Percentiles rank a stretch among this genome's conserved stretches.
phyloP scores from a whole-genome alignment of 2,329 filamentous ascomycete species.

The Penicillium nordicum region DNA sequence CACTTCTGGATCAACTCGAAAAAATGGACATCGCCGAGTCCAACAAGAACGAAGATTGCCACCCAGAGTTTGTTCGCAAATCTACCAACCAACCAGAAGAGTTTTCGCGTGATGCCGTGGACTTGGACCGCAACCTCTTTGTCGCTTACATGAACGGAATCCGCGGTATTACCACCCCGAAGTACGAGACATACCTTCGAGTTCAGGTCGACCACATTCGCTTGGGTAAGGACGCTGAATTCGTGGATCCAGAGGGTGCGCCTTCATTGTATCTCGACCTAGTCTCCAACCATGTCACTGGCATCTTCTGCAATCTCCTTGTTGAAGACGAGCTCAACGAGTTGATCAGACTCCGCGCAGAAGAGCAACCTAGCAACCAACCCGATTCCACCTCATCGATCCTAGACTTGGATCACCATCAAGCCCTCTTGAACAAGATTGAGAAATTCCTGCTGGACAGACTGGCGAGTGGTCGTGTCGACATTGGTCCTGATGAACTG shows the following conservation, averaged over 20 bases:
- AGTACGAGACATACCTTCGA: constrained; percentile 35
- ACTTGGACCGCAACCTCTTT: constrained; percentile 40
- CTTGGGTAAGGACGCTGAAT: constrained; percentile 31
- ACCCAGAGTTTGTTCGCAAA: constrained; percentile 18
- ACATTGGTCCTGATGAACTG: constrained; percentile 37
- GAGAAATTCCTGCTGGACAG: constrained; percentile 36
- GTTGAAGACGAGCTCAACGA: constrained; percentile 36
- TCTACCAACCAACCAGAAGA: constrained; percentile 32
- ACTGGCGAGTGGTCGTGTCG: constrained; percentile 28
- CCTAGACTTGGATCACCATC: constrained; percentile 11
- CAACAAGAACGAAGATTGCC: constrained; percentile 14
- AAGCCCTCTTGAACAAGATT: constrained; percentile 32
- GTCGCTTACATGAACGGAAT: constrained; percentile 44
- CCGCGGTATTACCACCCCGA: constrained; percentile 33
- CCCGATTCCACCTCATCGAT: constrained; percentile 6
- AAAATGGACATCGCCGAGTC: constrained; percentile 14
- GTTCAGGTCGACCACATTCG: constrained; percentile 35
- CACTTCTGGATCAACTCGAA: constrained; percentile 19
- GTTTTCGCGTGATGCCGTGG: constrained; percentile 36
- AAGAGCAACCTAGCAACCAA: constrained; percentile 16
- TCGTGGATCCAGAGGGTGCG: constrained; percentile 31
- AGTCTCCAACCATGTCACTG: constrained; percentile 38
- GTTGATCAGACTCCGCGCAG: constrained; percentile 29
- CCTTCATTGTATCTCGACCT: constrained; percentile 36
- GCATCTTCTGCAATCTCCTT: constrained; percentile 41